A percentile compares a stretch with the other conserved stretches of the same genome.
phyloP scores from a whole-genome alignment of 2,329 filamentous ascomycete genomes.

The Neofusicoccum cordaticola region DNA sequence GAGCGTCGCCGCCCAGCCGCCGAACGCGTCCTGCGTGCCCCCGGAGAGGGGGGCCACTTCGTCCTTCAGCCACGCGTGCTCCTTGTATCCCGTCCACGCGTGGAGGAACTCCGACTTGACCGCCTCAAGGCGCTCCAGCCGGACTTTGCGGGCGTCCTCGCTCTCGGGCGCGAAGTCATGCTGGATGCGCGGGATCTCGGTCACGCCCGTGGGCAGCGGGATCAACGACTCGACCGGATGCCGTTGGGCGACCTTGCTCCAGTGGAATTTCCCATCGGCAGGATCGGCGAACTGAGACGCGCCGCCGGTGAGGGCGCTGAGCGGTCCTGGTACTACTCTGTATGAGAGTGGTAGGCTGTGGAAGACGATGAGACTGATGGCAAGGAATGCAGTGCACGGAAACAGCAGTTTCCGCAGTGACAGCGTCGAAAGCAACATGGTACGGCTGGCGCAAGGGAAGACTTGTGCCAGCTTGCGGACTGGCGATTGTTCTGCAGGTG shows the following conservation, averaged over 20 bases:
- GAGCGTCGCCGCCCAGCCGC: slow-evolving; percentile 65
- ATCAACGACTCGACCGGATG: slow-evolving; percentile 30
- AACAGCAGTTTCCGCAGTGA: not conserved
- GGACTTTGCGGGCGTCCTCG: slow-evolving; percentile 22
- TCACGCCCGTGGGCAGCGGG: slow-evolving; percentile 26
- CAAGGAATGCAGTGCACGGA: slow-evolving; percentile 23
- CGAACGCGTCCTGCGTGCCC: slow-evolving; percentile 55
- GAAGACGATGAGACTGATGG: slow-evolving; percentile 27
- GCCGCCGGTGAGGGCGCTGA: not conserved
- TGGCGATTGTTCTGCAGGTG: not conserved
- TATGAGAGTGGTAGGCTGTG: slow-evolving; percentile 28
- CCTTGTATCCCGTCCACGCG: slow-evolving; percentile 59
- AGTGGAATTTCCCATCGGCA: slow-evolving; percentile 24
- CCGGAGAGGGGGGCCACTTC: slow-evolving; percentile 60
- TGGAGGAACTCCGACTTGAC: slow-evolving; percentile 34
- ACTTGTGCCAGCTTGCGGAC: not conserved
- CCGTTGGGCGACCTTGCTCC: slow-evolving; percentile 29
- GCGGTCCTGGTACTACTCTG: slow-evolving; percentile 8
- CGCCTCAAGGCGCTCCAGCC: slow-evolving; percentile 26
- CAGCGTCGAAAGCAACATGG: not conserved
- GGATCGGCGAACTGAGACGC: not conserved
- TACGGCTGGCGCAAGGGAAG: not conserved
- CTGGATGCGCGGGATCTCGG: slow-evolving; percentile 35
- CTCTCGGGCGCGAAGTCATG: slow-evolving; percentile 26
- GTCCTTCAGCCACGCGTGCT: slow-evolving; percentile 62